These are phyloP conservation scores for Chloromonas sp. DNA, from an alignment of 163 green algal species.

Conservation along the genomic window DNA sequence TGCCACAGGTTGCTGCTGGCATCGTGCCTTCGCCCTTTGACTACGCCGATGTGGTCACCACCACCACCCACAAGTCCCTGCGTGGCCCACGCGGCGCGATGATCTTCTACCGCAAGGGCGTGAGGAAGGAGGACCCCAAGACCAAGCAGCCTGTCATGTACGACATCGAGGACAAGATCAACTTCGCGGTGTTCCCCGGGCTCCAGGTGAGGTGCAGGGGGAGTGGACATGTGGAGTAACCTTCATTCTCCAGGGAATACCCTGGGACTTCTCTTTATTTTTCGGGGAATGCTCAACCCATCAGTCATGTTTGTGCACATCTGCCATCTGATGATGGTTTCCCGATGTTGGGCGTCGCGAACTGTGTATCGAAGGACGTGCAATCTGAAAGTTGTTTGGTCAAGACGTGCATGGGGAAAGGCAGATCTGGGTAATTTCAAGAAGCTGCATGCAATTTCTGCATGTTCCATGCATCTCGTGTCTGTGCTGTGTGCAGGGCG, in stretches of 20 bases:
- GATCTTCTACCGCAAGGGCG: constrained; percentile 90
- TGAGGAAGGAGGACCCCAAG: constrained; percentile 80
- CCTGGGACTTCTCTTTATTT: neutral
- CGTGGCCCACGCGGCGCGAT: constrained; percentile 91
- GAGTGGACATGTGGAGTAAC: neutral
- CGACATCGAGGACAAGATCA: constrained; percentile 96
- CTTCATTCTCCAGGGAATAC: no score
- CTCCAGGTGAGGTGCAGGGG: constrained; percentile 49
- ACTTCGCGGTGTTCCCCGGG: constrained; percentile 97
- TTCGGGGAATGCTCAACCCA: neutral
- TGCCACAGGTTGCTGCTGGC: neutral
- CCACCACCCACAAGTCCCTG: constrained; percentile 98
- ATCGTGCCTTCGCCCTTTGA: constrained; percentile 73
- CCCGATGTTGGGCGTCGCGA: no score
- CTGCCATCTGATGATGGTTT: no score
- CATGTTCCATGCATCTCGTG: no score
- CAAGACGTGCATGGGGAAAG: no score
- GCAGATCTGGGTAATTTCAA: no score
- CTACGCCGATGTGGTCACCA: constrained; percentile 95
- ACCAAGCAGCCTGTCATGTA: constrained; percentile 91
- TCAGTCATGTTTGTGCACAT: no score
- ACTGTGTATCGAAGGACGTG: no score
- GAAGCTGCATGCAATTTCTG: no score
- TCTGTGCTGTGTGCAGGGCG: constrained; percentile 60
- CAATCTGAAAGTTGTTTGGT: no score